Base-by-base conservation (phyloP, 768 basidiomycete genomes). In the Boletus subcaerulescens region DNA sequence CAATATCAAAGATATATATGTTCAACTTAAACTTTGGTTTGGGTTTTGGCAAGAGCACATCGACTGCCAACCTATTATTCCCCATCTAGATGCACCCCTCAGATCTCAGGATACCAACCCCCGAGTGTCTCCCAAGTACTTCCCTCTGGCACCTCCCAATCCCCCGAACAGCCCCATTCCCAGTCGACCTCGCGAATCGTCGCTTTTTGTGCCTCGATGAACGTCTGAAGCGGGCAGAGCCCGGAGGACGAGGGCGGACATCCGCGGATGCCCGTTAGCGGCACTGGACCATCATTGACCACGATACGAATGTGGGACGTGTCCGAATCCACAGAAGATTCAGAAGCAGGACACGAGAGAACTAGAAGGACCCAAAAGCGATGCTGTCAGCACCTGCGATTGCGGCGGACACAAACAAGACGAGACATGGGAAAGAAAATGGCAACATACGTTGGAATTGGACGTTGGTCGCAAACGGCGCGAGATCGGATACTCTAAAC, bases 391-490 rank as follows among this genome's bases (percentile, higher is more conserved):
- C 31, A n/a, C 20, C 12, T 14, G n/a, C n/a, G 2, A 48, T 12
- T 20, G 14, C 8, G 24, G 29, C 20, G n/a, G 35, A 43, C 4
- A 22, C 13, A 4, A 20, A 9, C 26, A 29, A 29, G 29, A 31
- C 18, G 8, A 22, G 22, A 20, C 20, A 15, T 6, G 29, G 33
- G 51, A 62, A 29, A 18, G 10, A 14, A 74, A 79, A 52, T 11
- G 13, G 17, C n/a, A 79, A 52, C 69, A 20, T 71, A 93, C 91
- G 76, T 73, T 96, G 93, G 77, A 95, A 87, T 65, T 92, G 90
- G 20, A 95, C 68, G 63, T 95, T 95, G 26, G 93, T 89, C 0
- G 86, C 87, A 70, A 97, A 97, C 0, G 93, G 93, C 18, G 89
- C 85, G 38, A 93, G 76, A 58, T 93, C 82, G 5, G 91, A 80